Percentiles rank a stretch among this genome's conserved stretches.
These are phyloP conservation scores for Plasmodium falciparum DNA, from an alignment of 169 alveolate species.

Conservation along the genomic window DNA sequence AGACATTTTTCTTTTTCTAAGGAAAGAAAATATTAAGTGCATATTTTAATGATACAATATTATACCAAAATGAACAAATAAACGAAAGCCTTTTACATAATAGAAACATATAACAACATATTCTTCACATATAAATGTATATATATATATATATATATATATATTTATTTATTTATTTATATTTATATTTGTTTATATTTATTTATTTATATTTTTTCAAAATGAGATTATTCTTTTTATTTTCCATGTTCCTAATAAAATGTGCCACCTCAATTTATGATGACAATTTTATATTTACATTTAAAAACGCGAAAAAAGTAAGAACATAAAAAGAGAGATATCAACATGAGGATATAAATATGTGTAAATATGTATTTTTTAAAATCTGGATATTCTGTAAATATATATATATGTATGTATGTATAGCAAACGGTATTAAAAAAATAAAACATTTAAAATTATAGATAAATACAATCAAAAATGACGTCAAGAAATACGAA, in stretches of 20 bases:
- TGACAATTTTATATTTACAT: conserved; percentile 31
- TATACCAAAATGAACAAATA: no score
- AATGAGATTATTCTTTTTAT: conserved; percentile 36
- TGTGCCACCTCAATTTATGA: conserved; percentile 20
- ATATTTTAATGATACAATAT: no score
- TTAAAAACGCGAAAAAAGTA: conserved; percentile 46
- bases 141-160: no score
- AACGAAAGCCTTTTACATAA: no score
- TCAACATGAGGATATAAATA: background rate
- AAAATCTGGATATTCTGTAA: background rate
- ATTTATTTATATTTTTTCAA: background rate
- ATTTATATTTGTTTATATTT: no score
- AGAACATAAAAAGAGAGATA: background rate
- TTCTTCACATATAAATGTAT: background rate
- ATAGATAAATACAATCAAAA: conserved; percentile 40
- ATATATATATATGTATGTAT: background rate
- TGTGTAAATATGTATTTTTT: background rate
- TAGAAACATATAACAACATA: background rate
- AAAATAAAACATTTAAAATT: background rate
- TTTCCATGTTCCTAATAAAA: background rate
- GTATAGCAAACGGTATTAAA: background rate
- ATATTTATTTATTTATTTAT: no score
- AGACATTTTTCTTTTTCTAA: no score
- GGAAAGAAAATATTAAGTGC: no score
- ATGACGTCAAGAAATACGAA: conserved; percentile 30